Evolutionary conservation across 305 asterid species (phyloP), one percentile per base, ranked within the genome.

Genomic region (Vinca major): DNA sequence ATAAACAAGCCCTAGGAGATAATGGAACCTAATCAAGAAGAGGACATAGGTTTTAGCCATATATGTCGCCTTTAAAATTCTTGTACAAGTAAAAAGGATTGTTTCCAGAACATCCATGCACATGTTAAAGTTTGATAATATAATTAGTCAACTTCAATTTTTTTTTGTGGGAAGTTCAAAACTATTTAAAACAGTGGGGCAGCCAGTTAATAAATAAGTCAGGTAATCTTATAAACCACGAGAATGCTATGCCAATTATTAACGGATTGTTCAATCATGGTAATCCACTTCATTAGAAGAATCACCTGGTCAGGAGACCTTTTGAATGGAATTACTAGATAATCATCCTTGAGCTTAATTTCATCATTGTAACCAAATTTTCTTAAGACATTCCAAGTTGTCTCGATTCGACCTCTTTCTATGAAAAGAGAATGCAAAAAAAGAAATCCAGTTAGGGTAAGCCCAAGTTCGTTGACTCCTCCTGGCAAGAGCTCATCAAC

Each of bases 351-450:
- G 70, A 93, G 92, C 69, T 83, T 84, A 52, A 93, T 86, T 73
- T 90, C 95, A 67, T 93, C 90, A 72, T 85, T 75, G 79, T 93
- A 93, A 55, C 97, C 97, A 83, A 84, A 93, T 81, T 85, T 89
- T 77, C 99, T 85, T 78, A 93, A 77, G 50, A 93, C 97, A n/a
- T 89, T 82, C 99, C 96, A 93, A 1, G 92, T 84, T 69, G 97
- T 87, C 84, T 93, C 97, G 37, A 89, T 79, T 47, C 96, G 84
- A 56, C 96, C 95, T 80, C 83, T 90, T 87, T 93, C 97, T 71
- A 93, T 90, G 78, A 90, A 93, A 82, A 90, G 93, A 71, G 95
- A 92, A 79, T 87, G 96, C 74, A 93, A 91, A 74, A 80, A 89
- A 74, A 90, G 90, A 84, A 93, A 93, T 20, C 98, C 98, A 1